These are phyloP conservation scores for Skeletonema grethae DNA, from an alignment of 108 stramenopile species.

Conservation along the genomic window DNA sequence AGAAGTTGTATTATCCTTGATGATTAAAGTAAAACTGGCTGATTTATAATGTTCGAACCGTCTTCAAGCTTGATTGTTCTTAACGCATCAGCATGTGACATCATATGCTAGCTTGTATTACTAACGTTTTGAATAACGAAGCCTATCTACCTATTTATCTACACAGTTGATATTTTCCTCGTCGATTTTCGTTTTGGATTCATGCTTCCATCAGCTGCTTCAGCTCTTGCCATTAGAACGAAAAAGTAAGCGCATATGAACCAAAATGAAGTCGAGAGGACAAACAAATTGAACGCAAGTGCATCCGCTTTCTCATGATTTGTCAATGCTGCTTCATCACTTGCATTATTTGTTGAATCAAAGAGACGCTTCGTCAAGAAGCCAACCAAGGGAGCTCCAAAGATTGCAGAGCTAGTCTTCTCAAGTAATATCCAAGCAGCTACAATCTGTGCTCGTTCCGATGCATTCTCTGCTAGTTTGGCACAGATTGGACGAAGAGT, in stretches of 20 bases:
- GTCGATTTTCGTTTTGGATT: background rate
- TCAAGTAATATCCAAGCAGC: constrained; percentile 59
- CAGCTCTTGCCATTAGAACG: constrained; percentile 30
- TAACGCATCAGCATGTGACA: too few relatives aligned
- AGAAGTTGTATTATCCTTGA: constrained; percentile 7
- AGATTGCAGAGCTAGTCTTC: constrained; percentile 51
- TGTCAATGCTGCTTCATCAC: constrained; percentile 1
- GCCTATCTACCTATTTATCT: background rate
- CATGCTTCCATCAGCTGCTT: background rate
- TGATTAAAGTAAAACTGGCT: too few relatives aligned
- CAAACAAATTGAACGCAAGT: constrained; percentile 47
- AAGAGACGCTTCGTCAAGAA: constrained; percentile 38
- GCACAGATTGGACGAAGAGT: constrained; percentile 61
- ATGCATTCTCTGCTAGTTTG: constrained; percentile 48
- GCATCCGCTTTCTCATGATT: constrained; percentile 42
- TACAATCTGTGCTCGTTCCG: constrained; percentile 61
- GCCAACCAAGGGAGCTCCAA: constrained; percentile 61
- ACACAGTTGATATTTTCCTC: background rate
- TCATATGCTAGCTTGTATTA: too few relatives aligned
- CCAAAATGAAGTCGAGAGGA: constrained; percentile 55
- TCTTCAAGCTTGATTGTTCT: too few relatives aligned
- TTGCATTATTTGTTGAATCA: constrained; percentile 9
- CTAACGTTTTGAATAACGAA: too few relatives aligned
- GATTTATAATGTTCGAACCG: too few relatives aligned
- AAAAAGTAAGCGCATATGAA: constrained; percentile 50